These are phyloP conservation scores for Suhomyces chickasaworum DNA, from an alignment of 1,139 yeast genomes.

Conservation along the genomic window DNA sequence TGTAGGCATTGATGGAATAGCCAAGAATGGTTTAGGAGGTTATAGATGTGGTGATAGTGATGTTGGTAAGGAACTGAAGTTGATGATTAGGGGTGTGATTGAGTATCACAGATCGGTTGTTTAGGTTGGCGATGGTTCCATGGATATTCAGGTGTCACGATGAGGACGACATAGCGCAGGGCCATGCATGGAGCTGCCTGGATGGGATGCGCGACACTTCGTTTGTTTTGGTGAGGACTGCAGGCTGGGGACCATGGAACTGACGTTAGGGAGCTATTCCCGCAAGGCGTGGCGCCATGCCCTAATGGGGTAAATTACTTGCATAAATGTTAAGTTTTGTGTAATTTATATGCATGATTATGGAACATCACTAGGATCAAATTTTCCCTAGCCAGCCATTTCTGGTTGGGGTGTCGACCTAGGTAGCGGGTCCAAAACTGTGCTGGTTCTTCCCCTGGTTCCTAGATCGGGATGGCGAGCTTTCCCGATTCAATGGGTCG, in stretches of 20 bases:
- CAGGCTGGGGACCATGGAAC: not conserved
- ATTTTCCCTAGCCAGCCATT: constrained; percentile 3
- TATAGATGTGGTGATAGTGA: no score
- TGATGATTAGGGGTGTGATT: no score
- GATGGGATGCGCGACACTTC: constrained; percentile 6
- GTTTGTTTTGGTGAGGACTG: constrained; percentile 1
- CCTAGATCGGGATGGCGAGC: not conserved
- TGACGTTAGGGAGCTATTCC: not conserved
- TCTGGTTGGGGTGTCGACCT: constrained; percentile 6
- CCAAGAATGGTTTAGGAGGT: no score
- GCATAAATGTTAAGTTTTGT: constrained; percentile 3
- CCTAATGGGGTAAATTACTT: constrained; percentile 2
- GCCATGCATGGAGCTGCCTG: constrained; percentile 3
- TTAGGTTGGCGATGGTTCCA: no score
- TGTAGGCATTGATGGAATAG: no score
- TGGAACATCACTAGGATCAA: not conserved
- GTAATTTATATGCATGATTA: not conserved
- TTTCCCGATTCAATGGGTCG: not conserved
- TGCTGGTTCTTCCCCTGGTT: constrained; percentile 5
- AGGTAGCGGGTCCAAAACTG: not conserved
- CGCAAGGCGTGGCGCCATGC: not conserved
- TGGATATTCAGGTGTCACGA: not conserved
- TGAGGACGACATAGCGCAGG: constrained; percentile 7
- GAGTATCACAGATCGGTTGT: no score
- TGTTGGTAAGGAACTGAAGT: not conserved